phyloP scores from a whole-genome alignment of 495 filamentous ascomycete species.

The Emericellopsis terricola region DNA sequence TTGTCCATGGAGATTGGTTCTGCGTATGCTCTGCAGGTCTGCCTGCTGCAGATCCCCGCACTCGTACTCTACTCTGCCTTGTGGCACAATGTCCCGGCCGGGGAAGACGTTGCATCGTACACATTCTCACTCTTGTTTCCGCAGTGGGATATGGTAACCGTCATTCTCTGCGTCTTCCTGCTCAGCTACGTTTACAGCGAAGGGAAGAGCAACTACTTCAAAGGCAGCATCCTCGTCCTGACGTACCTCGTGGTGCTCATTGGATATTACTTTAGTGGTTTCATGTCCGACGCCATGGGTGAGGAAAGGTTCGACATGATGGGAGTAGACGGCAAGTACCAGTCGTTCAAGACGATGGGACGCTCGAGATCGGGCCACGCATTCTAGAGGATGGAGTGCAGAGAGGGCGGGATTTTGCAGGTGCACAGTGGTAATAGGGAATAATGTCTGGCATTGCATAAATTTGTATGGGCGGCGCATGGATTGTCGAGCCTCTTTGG shows the following conservation, averaged over 20 bases:
- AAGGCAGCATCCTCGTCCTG: conserved; percentile 81
- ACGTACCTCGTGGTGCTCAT: conserved; percentile 85
- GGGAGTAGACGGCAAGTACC: conserved; percentile 27
- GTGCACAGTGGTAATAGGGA: too few relatives aligned
- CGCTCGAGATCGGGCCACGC: conserved; percentile 17
- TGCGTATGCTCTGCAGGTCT: conserved; percentile 93
- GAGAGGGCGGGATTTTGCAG: too few relatives aligned
- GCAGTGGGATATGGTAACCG: conserved; percentile 97
- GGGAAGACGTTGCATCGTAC: conserved; percentile 21
- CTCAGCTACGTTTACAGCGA: conserved; percentile 96
- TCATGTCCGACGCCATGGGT: conserved; percentile 41
- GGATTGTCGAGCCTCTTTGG: too few relatives aligned
- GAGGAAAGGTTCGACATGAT: conserved; percentile 55
- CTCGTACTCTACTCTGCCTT: conserved; percentile 78
- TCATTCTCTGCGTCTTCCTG: conserved; percentile 93
- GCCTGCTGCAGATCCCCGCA: conserved; percentile 87
- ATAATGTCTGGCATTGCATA: too few relatives aligned
- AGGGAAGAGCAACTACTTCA: conserved; percentile 90
- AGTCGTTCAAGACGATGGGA: conserved; percentile 36
- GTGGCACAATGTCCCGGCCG: conserved; percentile 15
- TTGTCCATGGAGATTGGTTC: conserved; percentile 98
- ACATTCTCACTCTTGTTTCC: conserved; percentile 94
- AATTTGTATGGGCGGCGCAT: too few relatives aligned
- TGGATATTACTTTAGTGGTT: conserved; percentile 80
- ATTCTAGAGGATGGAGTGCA: too few relatives aligned